Evolutionary conservation across 169 alveolate genomes (phyloP), one percentile per base, ranked within the genome.

Genomic region (Ichthyophthirius multifiliis): DNA sequence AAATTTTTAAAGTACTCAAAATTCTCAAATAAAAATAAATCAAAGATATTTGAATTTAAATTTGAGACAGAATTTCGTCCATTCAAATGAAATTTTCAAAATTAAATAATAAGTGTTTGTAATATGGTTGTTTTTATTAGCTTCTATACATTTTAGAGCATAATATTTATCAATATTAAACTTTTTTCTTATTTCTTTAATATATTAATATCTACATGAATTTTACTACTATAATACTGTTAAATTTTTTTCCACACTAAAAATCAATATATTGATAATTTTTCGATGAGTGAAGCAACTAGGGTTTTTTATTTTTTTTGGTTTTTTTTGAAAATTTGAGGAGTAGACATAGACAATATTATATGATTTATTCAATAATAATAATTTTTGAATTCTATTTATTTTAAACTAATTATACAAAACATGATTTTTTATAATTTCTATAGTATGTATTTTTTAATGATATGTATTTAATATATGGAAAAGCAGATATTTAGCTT

Each of bases 401-500:
- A 77, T 9, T 81, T 62, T 71, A 37, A 64, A 74, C 13, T 44
- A 32, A 32, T 83, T 83, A 79, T 84, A 89, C 94, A 93, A 92
- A 30, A 89, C 89, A 80, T 92, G 96, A 16, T 82, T 76, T 76
- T 89, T 73, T 18, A 90, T 90, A 39, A 71, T 83, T 10, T 67
- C 80, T 13, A 90, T 81, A 20, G 63, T 74, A 27, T 71, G 48
- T 41, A 93, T 74, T 20, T 77, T 83, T 13, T 82, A 83, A 30
- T 93, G 94, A 65, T 93, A 88, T 20, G 91, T 88, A 16, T 73
- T 87, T n/a, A 93, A 75, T 9, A 93, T 85, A 75, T 79, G 78
- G 39, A 43, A 32, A 3, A 93, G 81, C 37, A 93, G 55, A 81
- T 87, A 93, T 85, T 78, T 86, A 4, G 84, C 91, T 43, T 85